phyloP scores from a whole-genome alignment of 345 rosid species.

The Gossypium thurberi region DNA sequence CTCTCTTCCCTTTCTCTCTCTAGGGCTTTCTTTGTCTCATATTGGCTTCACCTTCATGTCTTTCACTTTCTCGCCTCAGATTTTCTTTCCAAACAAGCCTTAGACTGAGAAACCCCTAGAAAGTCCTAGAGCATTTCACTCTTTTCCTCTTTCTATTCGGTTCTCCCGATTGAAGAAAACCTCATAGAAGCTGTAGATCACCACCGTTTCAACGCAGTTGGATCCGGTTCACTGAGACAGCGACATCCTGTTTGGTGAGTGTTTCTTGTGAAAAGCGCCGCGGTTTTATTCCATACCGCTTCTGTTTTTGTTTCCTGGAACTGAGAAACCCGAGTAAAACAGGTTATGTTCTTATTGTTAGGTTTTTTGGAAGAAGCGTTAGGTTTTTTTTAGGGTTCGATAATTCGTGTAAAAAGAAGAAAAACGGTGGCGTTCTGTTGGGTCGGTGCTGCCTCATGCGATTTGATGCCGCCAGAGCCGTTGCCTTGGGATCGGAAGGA shows the following conservation, averaged over 20 bases:
- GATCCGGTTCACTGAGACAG: slow-evolving; percentile 5
- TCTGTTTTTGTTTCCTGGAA: neutral
- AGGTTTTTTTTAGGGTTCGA: neutral
- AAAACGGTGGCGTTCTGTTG: slow-evolving; percentile 18
- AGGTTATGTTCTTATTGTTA: neutral
- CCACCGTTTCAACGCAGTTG: neutral
- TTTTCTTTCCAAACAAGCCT: slow-evolving; percentile 25
- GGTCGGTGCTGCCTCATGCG: slow-evolving; percentile 35
- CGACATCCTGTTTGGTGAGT: slow-evolving; percentile 1
- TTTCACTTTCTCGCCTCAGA: slow-evolving; percentile 32
- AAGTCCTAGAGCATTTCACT: neutral
- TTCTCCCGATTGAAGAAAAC: neutral
- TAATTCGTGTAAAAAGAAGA: neutral
- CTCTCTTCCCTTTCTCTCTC: slow-evolving; percentile 22
- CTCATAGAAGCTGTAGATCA: neutral
- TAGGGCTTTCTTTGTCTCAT: slow-evolving; percentile 38
- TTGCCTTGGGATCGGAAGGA: slow-evolving; percentile 94
- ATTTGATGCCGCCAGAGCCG: slow-evolving; percentile 97
- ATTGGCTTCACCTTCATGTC: slow-evolving; percentile 25
- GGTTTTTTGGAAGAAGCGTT: neutral
- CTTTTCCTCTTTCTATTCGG: neutral
- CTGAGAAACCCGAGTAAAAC: slow-evolving; percentile 12
- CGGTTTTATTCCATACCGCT: neutral
- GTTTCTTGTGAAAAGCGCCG: neutral
- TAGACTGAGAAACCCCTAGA: slow-evolving; percentile 1